Conservation (phyloP, 1,284 basidiomycete genomes). For the Lentinus polychrous region DNA sequence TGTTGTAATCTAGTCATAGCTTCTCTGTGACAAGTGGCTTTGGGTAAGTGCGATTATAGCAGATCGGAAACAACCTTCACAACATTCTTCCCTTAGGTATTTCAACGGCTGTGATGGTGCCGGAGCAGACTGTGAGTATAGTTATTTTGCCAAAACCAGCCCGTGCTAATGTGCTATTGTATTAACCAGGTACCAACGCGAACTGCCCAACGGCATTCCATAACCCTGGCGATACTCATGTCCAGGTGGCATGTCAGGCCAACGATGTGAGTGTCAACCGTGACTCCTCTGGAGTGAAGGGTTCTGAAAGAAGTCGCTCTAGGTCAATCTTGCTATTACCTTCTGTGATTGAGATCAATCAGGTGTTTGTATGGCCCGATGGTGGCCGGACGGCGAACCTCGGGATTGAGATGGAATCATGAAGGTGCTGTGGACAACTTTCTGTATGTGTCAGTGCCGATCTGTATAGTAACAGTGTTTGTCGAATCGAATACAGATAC, state of each 20-base stretch:
- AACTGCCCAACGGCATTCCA: constrained; percentile 33
- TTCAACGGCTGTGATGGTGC: constrained; percentile 25
- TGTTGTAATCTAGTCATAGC: constrained; percentile 17
- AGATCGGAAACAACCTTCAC: background rate
- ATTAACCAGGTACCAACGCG: constrained; percentile 19
- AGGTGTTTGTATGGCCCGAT: too few relatives aligned
- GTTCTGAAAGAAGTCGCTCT: background rate
- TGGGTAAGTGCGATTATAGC: constrained; percentile 12
- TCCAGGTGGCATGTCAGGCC: constrained; percentile 32
- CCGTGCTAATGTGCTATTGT: too few relatives aligned
- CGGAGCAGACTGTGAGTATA: constrained; percentile 25
- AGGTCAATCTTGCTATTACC: constrained; percentile 26
- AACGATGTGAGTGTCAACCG: constrained; percentile 17
- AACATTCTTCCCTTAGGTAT: constrained; percentile 14
- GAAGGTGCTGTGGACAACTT: too few relatives aligned
- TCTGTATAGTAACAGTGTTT: too few relatives aligned
- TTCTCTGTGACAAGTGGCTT: constrained; percentile 27
- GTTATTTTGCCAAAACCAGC: background rate
- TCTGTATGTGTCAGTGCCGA: too few relatives aligned
- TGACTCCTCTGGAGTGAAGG: background rate
- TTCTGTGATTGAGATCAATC: constrained; percentile 23
- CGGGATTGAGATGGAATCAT: too few relatives aligned
- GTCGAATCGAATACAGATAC: too few relatives aligned
- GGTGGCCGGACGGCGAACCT: too few relatives aligned
- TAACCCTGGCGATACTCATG: constrained; percentile 29